Evolutionary conservation across 768 basidiomycete species (phyloP).

Genomic region (Cubamyces sp.): DNA sequence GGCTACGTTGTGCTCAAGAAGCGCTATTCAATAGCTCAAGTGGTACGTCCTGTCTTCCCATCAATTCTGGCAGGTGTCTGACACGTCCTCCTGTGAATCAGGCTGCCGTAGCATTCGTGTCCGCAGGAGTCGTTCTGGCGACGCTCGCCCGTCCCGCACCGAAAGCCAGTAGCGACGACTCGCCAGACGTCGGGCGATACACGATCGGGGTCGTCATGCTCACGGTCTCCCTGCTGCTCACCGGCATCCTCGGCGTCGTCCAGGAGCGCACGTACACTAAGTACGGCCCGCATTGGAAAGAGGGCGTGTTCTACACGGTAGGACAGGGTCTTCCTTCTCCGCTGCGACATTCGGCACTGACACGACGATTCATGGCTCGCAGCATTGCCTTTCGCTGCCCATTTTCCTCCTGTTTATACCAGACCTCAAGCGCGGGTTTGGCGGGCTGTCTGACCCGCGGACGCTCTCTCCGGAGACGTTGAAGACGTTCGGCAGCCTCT

Average conservation of each 20-base stretch:
- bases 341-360: background rate
- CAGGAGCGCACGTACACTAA: slow-evolving; percentile 77
- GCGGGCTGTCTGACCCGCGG: slow-evolving; percentile 46
- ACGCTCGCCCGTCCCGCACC: slow-evolving; percentile 63
- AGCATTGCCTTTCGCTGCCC: slow-evolving; percentile 85
- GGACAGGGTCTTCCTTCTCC: slow-evolving; percentile 18
- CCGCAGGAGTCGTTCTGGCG: slow-evolving; percentile 70
- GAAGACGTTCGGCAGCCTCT: slow-evolving; percentile 2
- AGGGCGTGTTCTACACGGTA: slow-evolving; percentile 85
- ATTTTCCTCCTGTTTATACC: slow-evolving; percentile 65
- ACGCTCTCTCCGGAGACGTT: slow-evolving; percentile 17
- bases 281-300: slow-evolving; percentile 82
- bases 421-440: slow-evolving; percentile 59
- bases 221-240: slow-evolving; percentile 64
- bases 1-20: slow-evolving; percentile 63
- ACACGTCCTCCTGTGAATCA: slow-evolving; percentile 29
- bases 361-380: slow-evolving; percentile 1
- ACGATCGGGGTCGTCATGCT: slow-evolving; percentile 72
- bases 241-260: slow-evolving; percentile 68
- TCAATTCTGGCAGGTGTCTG: no score
- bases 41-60: slow-evolving; percentile 47
- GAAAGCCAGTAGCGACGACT: slow-evolving; percentile 26
- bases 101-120: slow-evolving; percentile 69
- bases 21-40: slow-evolving; percentile 61
- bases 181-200: slow-evolving; percentile 44